These are phyloP conservation scores for Fusarium phyllophilum DNA, from an alignment of 2,329 filamentous ascomycete genomes.

Conservation along the genomic window DNA sequence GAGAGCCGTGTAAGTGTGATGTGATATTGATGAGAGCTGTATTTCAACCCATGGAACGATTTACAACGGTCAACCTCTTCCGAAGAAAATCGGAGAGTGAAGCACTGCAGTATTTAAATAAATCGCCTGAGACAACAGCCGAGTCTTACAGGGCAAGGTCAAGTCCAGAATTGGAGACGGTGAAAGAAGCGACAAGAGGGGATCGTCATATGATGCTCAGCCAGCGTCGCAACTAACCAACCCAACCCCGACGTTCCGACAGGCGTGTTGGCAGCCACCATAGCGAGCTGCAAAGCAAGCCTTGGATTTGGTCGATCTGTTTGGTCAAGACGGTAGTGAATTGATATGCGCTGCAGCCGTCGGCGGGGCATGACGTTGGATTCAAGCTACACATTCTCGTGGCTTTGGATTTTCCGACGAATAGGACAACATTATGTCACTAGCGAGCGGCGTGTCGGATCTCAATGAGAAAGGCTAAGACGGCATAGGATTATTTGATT, in stretches of 20 bases:
- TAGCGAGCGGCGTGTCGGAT: neutral
- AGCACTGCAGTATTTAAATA: slow-evolving; percentile 2
- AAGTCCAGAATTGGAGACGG: slow-evolving; percentile 15
- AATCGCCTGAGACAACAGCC: neutral
- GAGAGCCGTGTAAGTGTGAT: slow-evolving; percentile 32
- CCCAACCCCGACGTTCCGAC: slow-evolving; percentile 13
- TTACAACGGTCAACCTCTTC: neutral
- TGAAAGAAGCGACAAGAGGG: slow-evolving; percentile 31
- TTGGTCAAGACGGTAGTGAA: slow-evolving; percentile 1
- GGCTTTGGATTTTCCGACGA: neutral
- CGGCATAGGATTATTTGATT: neutral
- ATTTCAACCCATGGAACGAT: slow-evolving; percentile 3
- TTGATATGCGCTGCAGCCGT: slow-evolving; percentile 3
- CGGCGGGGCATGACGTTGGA: slow-evolving; percentile 44
- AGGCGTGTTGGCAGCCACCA: slow-evolving; percentile 5
- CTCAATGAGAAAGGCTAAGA: neutral
- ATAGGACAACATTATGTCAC: slow-evolving; percentile 1
- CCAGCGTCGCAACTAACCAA: slow-evolving; percentile 23
- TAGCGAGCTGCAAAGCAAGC: slow-evolving; percentile 4
- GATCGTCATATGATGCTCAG: slow-evolving; percentile 42
- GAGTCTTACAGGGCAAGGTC: neutral
- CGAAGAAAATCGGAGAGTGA: neutral
- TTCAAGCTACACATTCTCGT: slow-evolving; percentile 28
- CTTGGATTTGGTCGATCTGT: slow-evolving; percentile 3
- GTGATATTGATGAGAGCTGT: slow-evolving; percentile 14